Conservation (phyloP, 208 protist genomes). For the Trypanosoma mega region DNA sequence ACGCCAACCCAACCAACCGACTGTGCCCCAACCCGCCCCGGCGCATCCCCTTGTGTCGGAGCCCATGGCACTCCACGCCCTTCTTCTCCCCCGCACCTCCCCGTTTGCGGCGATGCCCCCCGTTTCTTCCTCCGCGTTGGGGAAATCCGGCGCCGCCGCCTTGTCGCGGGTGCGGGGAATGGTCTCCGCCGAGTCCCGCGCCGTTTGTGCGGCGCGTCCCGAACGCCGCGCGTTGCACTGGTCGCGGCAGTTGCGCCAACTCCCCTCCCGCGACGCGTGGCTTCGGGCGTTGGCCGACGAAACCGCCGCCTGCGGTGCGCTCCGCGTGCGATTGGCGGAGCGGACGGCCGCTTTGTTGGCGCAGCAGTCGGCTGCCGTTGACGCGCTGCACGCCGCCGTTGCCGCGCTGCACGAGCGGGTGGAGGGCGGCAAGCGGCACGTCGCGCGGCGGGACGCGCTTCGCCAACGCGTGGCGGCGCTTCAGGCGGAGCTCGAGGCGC, state of each 20-base stretch:
- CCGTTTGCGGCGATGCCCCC: not conserved
- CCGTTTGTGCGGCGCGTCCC: slow-evolving; percentile 2
- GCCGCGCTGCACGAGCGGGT: slow-evolving; percentile 24
- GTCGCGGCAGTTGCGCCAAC: slow-evolving; percentile 13
- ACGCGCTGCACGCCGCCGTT: slow-evolving; percentile 19
- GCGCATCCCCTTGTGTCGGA: too few species aligned
- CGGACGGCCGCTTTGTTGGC: slow-evolving; percentile 10
- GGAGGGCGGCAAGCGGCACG: slow-evolving; percentile 7
- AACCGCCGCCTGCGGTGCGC: slow-evolving; percentile 16
- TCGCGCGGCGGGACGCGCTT: slow-evolving; percentile 8
- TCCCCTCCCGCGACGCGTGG: slow-evolving; percentile 18
- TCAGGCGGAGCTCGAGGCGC: slow-evolving; percentile 15
- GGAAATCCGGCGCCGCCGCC: slow-evolving; percentile 3
- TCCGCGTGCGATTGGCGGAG: slow-evolving; percentile 14
- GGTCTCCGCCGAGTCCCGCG: slow-evolving; percentile 13
- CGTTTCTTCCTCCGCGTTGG: not conserved
- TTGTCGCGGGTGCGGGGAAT: slow-evolving; percentile 27
- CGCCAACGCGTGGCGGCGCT: slow-evolving; percentile 12
- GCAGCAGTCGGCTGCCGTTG: slow-evolving; percentile 14
- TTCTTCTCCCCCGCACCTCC: too few species aligned
- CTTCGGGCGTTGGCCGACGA: slow-evolving; percentile 16
- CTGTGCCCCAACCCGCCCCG: too few species aligned
- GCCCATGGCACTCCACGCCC: too few species aligned
- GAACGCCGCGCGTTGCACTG: slow-evolving; percentile 12
- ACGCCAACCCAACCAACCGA: not conserved